Base-by-base conservation (phyloP, 768 basidiomycete species). In the Leccinellum luteum region DNA sequence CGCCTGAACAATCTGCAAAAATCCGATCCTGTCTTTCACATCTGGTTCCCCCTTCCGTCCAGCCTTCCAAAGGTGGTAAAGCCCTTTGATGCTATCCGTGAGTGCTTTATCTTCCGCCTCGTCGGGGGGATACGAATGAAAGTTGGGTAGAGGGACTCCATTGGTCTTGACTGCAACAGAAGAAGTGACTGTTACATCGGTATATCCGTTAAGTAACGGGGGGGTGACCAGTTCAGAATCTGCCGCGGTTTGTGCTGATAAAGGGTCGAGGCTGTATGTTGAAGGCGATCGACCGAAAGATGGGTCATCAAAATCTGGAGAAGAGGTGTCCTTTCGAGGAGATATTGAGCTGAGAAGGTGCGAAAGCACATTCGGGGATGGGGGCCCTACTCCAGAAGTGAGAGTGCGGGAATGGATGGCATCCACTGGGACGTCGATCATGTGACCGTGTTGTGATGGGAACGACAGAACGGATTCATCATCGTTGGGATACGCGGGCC, bases 41-140 rank as follows among this genome's bases (percentile, higher is more conserved):
- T 59, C 64, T 0, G 51, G 41, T 28, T 59, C 58, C 19, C 56
- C 67, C 51, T 56, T 62, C 49, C 69, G 73, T 28, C 76, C 72
- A 10, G 77, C 64, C 65, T 73, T 81, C 87, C 88, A 89, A 21
- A 89, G 76, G 28, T 68, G 74, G 68, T 82, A 87, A 41, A 90
- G 67, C 2, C 83, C 81, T 57, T 74, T 77, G 50, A 87, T 78
- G 31, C 80, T 77, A 35, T 82, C 78, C 41, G 74, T 77, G 48
- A 89, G 70, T 19, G 81, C 77, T 27, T 75, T 74, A 49, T 78
- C 74, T 19, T 62, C 71, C 49, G 67, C 64, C 13, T 52, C 60
- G 28, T 52, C 19, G n/a, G 38, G 28, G n/a, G 38, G 28, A 43
- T 5, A 55, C 28, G 53, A 28, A 13, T 14, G 30, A 12, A n/a